Base-by-base conservation (phyloP, 768 basidiomycete genomes). In the Boletus patriciae region DNA sequence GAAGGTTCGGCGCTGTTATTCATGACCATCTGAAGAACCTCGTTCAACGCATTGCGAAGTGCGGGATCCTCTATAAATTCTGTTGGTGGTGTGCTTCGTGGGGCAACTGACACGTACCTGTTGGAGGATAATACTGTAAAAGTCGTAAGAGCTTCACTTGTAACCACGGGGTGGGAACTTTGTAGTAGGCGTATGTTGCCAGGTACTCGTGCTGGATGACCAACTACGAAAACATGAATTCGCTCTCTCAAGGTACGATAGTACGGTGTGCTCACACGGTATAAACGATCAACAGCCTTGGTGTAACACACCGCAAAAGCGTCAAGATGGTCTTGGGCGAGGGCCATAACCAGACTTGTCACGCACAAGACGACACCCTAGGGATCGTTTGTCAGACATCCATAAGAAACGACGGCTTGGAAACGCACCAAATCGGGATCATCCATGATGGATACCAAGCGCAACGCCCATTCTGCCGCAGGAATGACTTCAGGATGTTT, bases 401-500 rank as follows among this genome's bases (percentile, higher is more conserved):
- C 11, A 34, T 13, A 43, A 16, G 11, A 46, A 25, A 34, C 40
- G 50, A 52, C 55, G 19, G 47, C 38, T 59, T n/a, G 11, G n/a
- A 36, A 37, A 61, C 73, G 51, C 67, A 89, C 93, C 68, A 97
- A 72, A 71, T 98, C 93, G 36, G 79, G 76, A 64, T 98, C 96
- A 66, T 98, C 95, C 92, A 99, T 94, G 66, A 98, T 85, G 13
- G 94, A 87, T 2, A 98, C 86, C 54, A 99, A 92, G 42, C 97
- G 85, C 54, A 96, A 77, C 1, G 94, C 97, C 97, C 97, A 99
- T 69, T 98, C 97, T 18, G 83, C 85, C 0, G 91, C 92, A 29
- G 93, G 92, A 55, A 99, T 87, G 48, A 97, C 93, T 57, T 91
- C 90, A 4, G 94, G 92, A 67, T 97, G 94, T 70, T 99, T 99